Percentiles rank a stretch among this genome's conserved stretches.
These are phyloP conservation scores for Monilinia vaccinii-corymbosi DNA, from an alignment of 2,329 filamentous ascomycete genomes.

Conservation along the genomic window DNA sequence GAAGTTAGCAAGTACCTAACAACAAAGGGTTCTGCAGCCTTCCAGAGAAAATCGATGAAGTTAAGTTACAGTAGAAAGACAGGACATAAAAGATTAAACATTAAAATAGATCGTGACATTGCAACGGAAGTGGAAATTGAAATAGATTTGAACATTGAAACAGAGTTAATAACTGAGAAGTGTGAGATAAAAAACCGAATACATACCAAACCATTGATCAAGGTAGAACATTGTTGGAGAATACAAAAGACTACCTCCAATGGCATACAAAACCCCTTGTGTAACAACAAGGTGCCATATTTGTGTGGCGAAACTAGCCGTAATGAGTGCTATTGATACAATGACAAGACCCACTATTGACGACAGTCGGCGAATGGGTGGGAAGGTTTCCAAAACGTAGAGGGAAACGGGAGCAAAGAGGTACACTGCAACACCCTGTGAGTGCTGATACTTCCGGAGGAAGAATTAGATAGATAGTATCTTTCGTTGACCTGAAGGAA, in stretches of 20 bases:
- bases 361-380: slow-evolving; percentile 26
- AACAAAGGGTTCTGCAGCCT: too few species aligned
- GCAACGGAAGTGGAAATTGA: not conserved
- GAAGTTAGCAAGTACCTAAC: not conserved
- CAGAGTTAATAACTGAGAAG: not conserved
- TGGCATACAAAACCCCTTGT: slow-evolving; percentile 38
- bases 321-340: slow-evolving; percentile 29
- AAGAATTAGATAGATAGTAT: too few species aligned
- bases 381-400: slow-evolving; percentile 23
- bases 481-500: not conserved
- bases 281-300: slow-evolving; percentile 37
- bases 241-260: slow-evolving; percentile 35
- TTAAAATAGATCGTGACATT: not conserved
- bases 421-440: slow-evolving; percentile 13
- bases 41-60: not conserved
- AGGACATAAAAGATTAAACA: not conserved
- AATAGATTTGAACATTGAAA: not conserved
- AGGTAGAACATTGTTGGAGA: slow-evolving; percentile 34
- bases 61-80: not conserved
- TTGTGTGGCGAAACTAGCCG: slow-evolving; percentile 35
- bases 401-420: slow-evolving; percentile 21
- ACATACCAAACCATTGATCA: slow-evolving; percentile 38
- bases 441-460: not conserved
- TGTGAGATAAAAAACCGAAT: not conserved
- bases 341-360: slow-evolving; percentile 32